phyloP scores from a whole-genome alignment of 257 asterid species.

The Primulina eburnea region DNA sequence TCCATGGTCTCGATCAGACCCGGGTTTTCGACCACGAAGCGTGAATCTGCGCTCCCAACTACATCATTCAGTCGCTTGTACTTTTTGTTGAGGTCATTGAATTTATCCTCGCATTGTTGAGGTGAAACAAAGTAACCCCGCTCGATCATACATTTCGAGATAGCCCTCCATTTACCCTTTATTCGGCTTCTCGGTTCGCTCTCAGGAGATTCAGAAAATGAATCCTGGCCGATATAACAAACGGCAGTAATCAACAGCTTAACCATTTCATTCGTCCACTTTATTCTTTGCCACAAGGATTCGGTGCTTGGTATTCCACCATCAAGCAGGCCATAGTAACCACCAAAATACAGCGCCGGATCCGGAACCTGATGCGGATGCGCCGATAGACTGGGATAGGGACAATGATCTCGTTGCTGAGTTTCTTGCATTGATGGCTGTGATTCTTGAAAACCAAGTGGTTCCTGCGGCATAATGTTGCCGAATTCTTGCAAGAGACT shows the following conservation, averaged over 20 bases:
- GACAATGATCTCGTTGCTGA: conserved; percentile 23
- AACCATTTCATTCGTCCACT: conserved; percentile 60
- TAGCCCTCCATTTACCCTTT: conserved; percentile 52
- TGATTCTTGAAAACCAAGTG: conserved; percentile 14
- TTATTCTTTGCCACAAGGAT: conserved; percentile 34
- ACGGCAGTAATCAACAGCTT: conserved; percentile 45
- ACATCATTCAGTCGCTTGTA: conserved; percentile 41
- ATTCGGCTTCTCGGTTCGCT: conserved; percentile 19
- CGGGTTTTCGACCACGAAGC: conserved; percentile 40
- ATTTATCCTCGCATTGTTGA: conserved; percentile 67
- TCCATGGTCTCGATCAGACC: conserved; percentile 31
- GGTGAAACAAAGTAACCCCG: conserved; percentile 51
- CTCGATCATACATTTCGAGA: conserved; percentile 44
- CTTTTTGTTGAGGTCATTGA: conserved; percentile 51
- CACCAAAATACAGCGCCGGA: conserved; percentile 17
- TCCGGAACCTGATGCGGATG: conserved; percentile 20
- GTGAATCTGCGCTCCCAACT: conserved; percentile 35
- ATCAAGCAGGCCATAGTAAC: conserved; percentile 9
- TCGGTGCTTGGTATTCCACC: conserved; percentile 23
- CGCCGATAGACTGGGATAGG: conserved; percentile 12
- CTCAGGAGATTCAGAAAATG: not conserved
- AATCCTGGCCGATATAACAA: conserved; percentile 33
- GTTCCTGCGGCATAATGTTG: conserved; percentile 17
- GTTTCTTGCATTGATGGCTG: conserved; percentile 24
- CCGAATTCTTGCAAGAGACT: conserved; percentile 12